Evolutionary conservation across 768 basidiomycete genomes (phyloP).

Genomic region (Russula griseocarnosa): DNA sequence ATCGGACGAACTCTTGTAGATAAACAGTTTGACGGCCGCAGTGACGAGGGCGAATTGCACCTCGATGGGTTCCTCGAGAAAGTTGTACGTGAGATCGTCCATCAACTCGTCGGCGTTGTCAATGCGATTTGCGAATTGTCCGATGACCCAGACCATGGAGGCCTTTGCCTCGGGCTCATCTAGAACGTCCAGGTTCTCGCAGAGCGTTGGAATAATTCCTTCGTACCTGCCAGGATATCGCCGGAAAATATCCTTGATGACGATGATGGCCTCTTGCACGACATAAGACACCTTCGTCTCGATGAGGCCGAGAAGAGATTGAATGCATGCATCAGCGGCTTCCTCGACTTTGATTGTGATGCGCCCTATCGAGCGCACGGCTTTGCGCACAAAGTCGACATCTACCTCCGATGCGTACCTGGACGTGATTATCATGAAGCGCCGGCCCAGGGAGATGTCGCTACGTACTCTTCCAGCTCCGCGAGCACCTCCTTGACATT

Average conservation of each 20-base stretch:
- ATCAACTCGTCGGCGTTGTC: slow-evolving; percentile 94
- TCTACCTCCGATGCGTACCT: slow-evolving; percentile 99
- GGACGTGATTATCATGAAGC: slow-evolving; percentile 4
- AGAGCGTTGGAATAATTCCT: slow-evolving; percentile 89
- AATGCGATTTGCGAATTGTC: slow-evolving; percentile 92
- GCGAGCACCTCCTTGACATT: slow-evolving; percentile 90
- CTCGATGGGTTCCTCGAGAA: slow-evolving; percentile 39
- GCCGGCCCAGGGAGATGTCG: not conserved
- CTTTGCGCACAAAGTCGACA: slow-evolving; percentile 95
- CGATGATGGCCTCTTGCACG: slow-evolving; percentile 88
- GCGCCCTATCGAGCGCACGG: slow-evolving; percentile 94
- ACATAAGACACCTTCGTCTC: slow-evolving; percentile 91
- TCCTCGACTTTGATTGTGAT: slow-evolving; percentile 95
- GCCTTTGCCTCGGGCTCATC: slow-evolving; percentile 98
- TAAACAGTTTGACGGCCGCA: slow-evolving; percentile 92
- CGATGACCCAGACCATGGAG: slow-evolving; percentile 97
- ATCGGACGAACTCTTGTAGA: slow-evolving; percentile 80
- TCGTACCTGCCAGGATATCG: slow-evolving; percentile 96
- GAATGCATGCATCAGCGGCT: slow-evolving; percentile 87
- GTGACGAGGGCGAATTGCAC: slow-evolving; percentile 95
- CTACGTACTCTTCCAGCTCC: slow-evolving; percentile 85
- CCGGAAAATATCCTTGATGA: slow-evolving; percentile 97
- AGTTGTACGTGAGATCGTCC: slow-evolving; percentile 52
- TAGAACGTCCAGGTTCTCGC: slow-evolving; percentile 84
- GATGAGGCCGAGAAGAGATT: slow-evolving; percentile 78